Conservation (phyloP, 768 basidiomycete genomes). For the Suillus lakei region DNA sequence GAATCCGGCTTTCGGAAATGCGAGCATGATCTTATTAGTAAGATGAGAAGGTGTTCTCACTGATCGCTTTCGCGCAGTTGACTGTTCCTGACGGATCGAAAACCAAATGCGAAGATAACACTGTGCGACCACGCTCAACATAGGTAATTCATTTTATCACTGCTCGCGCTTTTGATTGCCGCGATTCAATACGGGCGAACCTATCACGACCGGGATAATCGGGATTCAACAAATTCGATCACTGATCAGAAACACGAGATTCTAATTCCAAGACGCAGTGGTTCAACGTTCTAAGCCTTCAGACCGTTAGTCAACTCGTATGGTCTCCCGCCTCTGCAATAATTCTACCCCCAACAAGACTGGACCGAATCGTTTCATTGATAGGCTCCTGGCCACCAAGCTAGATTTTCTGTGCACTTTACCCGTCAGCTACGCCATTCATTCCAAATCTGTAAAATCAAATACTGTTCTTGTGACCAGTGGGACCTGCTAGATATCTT, state of each 20-base stretch:
- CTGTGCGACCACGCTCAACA: not conserved
- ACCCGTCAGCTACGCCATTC: not conserved
- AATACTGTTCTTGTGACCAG: not conserved
- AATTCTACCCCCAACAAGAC: not conserved
- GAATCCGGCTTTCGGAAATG: not conserved
- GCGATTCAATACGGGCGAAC: not conserved
- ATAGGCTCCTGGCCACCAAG: not conserved
- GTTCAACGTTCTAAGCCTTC: too few species aligned
- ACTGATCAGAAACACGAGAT: not conserved
- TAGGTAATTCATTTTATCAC: not conserved
- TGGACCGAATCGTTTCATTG: too few species aligned
- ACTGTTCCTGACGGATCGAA: not conserved
- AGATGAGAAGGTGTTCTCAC: not conserved
- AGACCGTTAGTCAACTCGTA: too few species aligned
- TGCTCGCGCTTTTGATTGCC: not conserved
- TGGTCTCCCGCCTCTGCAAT: not conserved
- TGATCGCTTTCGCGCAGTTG: not conserved
- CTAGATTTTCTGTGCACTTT: too few species aligned
- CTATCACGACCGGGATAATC: not conserved
- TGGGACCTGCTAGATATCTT: not conserved
- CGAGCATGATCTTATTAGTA: not conserved
- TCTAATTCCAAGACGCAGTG: not conserved
- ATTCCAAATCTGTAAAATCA: not conserved
- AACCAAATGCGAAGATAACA: not conserved
- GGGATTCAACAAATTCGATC: not conserved